Base-by-base conservation (phyloP, 345 rosid genomes). In the Pugionium dolabratum region DNA sequence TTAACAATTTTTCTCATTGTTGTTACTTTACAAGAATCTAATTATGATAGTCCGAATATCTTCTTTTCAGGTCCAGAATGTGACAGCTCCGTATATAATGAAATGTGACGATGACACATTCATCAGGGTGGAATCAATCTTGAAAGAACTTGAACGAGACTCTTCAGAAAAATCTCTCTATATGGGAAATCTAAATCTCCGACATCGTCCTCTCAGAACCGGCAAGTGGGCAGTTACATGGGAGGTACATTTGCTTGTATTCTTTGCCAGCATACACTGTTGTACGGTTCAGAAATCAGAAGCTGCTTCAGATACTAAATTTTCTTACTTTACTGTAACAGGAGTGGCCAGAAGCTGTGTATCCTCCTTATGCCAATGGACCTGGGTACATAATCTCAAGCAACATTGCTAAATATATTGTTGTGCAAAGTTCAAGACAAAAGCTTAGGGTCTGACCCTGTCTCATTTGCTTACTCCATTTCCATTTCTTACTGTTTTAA, bases 41-140 rank as follows among this genome's bases (percentile, higher is more conserved):
- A 57, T 35, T 28, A 29, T 36, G 36, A 57, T 49, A 18, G 33
- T 54, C 51, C 53, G 29, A 44, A 34, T 40, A 11, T 64, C 26
- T 62, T 36, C 47, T 18, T 8, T 75, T 69, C 89, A 94, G 99
- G 84, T 82, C 74, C 89, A 83, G 69, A 94, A 90, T 80, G 86
- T 82, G 69, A 84, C 96, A 3, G 89, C 90, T 70, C 81, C 87
- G 40, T 85, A 86, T 70, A 79, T 90, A 54, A 86, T 88, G 96
- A 94, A 94, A 83, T 90, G 99, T 77, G 97, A 90, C 36, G 99
- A 94, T 68, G 99, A 86, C 80, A 90, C 96, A 53, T 90, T 94
- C 79, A 83, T 90, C 33, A 82, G 98, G 74, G 70, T 90, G 43
- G 97, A 86, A 34, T 74, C 85, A 25, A 87, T 93, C 74, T 67